These are phyloP conservation scores for Beta corolliflora DNA, from an alignment of 179 eudicot genomes.

Conservation along the genomic window DNA sequence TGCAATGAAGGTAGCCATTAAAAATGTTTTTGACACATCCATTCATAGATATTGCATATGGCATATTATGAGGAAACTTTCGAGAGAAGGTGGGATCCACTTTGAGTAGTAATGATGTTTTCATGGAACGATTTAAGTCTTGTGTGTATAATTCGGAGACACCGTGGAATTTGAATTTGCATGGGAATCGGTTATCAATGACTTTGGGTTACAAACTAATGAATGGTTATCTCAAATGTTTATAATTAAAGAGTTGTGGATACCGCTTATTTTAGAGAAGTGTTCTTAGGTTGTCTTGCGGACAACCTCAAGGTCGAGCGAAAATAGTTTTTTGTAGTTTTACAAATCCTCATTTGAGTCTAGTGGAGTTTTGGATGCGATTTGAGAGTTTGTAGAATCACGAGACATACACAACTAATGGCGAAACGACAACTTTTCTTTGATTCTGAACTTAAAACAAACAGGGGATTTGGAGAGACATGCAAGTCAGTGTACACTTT, in stretches of 20 bases:
- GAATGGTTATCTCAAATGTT: neutral
- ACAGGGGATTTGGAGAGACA: neutral
- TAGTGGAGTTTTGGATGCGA: conserved; percentile 11
- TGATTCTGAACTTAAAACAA: neutral
- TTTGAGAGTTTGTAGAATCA: neutral
- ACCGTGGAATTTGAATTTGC: neutral
- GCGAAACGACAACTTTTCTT: neutral
- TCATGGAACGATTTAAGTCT: neutral
- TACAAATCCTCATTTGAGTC: neutral
- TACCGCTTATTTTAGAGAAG: conserved; percentile 7
- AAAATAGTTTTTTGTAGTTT: neutral
- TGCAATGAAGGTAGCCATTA: neutral
- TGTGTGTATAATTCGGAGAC: neutral
- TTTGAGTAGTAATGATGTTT: neutral
- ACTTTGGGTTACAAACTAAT: neutral
- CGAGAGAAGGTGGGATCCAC: neutral
- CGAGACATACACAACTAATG: neutral
- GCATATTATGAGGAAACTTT: neutral
- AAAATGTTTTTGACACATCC: neutral
- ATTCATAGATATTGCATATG: neutral
- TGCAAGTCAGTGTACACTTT: too few species aligned
- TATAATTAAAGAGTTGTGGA: neutral
- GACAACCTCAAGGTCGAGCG: conserved; percentile 9
- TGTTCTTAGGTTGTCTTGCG: neutral
- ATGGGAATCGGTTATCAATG: neutral